Conservation (phyloP, 2,329 filamentous ascomycete genomes). For the Aureobasidium mangrovei region DNA sequence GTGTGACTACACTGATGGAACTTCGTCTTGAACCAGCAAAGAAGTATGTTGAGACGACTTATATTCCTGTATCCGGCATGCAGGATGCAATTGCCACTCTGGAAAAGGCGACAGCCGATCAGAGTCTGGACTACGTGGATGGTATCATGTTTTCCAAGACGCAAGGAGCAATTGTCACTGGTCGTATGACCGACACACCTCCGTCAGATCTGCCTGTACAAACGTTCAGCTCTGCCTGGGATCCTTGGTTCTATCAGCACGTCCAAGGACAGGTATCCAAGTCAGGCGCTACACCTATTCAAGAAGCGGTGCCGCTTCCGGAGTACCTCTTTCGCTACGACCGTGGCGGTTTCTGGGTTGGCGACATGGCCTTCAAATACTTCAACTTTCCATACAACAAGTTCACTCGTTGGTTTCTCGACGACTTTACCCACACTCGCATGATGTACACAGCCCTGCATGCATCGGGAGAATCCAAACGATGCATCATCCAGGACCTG, state of each 20-base stretch:
- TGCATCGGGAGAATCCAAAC: conserved; percentile 49
- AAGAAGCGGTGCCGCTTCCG: conserved; percentile 50
- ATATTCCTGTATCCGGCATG: conserved; percentile 36
- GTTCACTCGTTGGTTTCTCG: conserved; percentile 51
- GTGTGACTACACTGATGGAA: conserved; percentile 53
- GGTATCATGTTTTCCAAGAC: conserved; percentile 41
- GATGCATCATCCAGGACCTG: conserved; percentile 58
- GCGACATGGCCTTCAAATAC: conserved; percentile 53
- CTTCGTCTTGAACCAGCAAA: conserved; percentile 39
- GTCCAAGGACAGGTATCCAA: conserved; percentile 23
- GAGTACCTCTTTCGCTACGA: conserved; percentile 68
- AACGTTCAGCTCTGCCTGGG: conserved; percentile 35
- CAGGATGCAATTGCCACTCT: conserved; percentile 35
- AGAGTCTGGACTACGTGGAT: conserved; percentile 39
- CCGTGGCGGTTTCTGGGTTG: conserved; percentile 61
- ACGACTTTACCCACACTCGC: conserved; percentile 54
- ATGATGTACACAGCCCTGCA: conserved; percentile 59
- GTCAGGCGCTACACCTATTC: background rate
- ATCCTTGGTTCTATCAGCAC: conserved; percentile 46
- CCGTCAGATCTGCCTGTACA: conserved; percentile 16
- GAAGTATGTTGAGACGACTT: conserved; percentile 42
- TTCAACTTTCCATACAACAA: conserved; percentile 58
- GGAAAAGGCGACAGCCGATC: conserved; percentile 29
- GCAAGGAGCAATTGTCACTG: conserved; percentile 37
- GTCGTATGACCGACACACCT: conserved; percentile 31